These are phyloP conservation scores for Polyporus arcularius DNA, from an alignment of 768 basidiomycete species.

Conservation along the genomic window DNA sequence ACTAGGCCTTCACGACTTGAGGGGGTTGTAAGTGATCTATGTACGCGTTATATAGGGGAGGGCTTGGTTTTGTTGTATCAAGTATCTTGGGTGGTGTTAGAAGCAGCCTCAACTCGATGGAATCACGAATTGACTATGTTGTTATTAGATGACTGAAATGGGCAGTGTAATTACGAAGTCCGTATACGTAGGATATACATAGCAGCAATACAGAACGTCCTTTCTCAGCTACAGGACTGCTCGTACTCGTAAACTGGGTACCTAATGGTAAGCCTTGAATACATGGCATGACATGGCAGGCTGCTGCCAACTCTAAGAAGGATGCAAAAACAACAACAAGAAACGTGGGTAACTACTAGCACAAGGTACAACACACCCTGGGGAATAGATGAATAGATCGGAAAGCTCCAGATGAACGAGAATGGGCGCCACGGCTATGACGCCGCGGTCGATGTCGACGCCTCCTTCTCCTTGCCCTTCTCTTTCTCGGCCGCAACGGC, in stretches of 20 bases:
- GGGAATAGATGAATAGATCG: not conserved
- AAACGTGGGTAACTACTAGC: not conserved
- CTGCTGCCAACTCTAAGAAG: no score
- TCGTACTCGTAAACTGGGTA: no score
- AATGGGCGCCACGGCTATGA: not conserved
- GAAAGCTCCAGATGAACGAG: not conserved
- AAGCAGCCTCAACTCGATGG: not conserved
- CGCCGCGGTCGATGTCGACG: not conserved
- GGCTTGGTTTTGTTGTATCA: no score
- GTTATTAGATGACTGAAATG: conserved; percentile 2
- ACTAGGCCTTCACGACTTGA: not conserved
- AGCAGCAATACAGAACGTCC: not conserved
- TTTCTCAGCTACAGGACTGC: not conserved
- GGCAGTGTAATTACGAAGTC: conserved; percentile 10
- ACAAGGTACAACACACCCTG: not conserved
- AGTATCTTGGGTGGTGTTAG: no score
- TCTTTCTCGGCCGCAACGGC: conserved; percentile 31
- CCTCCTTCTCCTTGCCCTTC: conserved; percentile 40
- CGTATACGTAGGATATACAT: not conserved
- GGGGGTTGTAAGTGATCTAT: no score
- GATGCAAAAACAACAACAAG: not conserved
- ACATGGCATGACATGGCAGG: not conserved
- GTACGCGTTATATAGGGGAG: no score
- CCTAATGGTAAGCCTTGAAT: not conserved
- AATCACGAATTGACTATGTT: not conserved